Percentiles rank a stretch among this genome's conserved stretches.
Evolutionary conservation across 2,329 filamentous ascomycete genomes (phyloP).

Genomic region (Diaporthe sp.): DNA sequence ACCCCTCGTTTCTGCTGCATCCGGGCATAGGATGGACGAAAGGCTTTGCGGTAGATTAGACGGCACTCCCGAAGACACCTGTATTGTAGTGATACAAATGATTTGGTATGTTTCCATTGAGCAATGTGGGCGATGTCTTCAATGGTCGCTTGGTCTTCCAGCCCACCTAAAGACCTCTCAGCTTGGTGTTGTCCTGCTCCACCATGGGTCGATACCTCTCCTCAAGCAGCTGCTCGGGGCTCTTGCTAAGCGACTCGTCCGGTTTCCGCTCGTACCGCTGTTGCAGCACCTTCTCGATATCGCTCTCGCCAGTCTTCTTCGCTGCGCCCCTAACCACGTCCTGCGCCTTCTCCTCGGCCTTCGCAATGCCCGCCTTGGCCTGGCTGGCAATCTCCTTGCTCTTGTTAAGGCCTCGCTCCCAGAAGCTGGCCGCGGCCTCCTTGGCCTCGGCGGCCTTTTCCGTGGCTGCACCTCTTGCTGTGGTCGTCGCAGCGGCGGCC

Average conservation of each 20-base stretch:
- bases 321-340: constrained; percentile 47
- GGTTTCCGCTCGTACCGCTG: constrained; percentile 63
- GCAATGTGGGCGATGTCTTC: neutral
- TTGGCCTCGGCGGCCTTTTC: constrained; percentile 53
- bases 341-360: constrained; percentile 53
- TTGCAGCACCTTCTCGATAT: constrained; percentile 63
- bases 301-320: constrained; percentile 43
- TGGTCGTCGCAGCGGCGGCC: constrained; percentile 43
- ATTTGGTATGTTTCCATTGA: neutral
- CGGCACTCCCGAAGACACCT: neutral
- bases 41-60: neutral
- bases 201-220: constrained; percentile 68
- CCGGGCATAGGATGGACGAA: neutral
- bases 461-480: constrained; percentile 42
- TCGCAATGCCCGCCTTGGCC: constrained; percentile 53
- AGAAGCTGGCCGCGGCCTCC: constrained; percentile 53
- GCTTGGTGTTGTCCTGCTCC: constrained; percentile 58
- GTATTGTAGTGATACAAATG: neutral
- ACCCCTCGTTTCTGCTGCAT: neutral
- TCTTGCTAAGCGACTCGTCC: constrained; percentile 58
- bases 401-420: constrained; percentile 58
- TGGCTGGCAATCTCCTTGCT: constrained; percentile 55
- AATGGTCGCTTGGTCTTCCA: neutral
- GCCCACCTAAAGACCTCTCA: constrained; percentile 53
- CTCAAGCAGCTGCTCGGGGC: constrained; percentile 65